phyloP scores from a whole-genome alignment of 2,329 filamentous ascomycete genomes.

The Aulographum hederae region DNA sequence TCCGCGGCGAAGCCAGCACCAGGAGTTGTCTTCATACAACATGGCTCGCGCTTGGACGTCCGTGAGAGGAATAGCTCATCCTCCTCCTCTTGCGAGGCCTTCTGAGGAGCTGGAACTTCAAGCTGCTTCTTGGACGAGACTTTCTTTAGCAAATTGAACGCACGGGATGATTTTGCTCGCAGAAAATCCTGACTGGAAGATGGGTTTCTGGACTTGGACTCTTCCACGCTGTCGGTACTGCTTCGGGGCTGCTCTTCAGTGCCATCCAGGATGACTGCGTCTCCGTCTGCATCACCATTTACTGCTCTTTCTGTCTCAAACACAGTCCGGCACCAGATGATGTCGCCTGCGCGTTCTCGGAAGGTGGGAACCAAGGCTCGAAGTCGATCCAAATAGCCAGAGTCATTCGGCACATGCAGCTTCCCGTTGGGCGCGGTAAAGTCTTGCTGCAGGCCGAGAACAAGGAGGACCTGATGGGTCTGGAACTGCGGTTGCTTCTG shows the following conservation, averaged over 20 bases:
- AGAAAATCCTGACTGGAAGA: background rate
- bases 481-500: constrained; percentile 1
- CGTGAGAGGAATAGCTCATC: constrained; percentile 26
- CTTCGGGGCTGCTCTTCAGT: constrained; percentile 15
- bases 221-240: constrained; percentile 15
- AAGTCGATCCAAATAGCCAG: constrained; percentile 49
- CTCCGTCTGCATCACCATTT: constrained; percentile 30
- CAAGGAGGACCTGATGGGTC: constrained; percentile 49
- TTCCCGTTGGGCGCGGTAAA: constrained; percentile 54
- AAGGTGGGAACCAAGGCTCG: constrained; percentile 52
- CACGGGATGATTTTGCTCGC: constrained; percentile 11
- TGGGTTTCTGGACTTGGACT: constrained; percentile 4
- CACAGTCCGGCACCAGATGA: constrained; percentile 73
- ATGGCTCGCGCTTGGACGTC: constrained; percentile 18
- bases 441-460: constrained; percentile 83
- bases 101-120: constrained; percentile 10
- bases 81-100: constrained; percentile 16
- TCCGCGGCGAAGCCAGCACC: constrained; percentile 31
- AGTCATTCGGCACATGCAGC: constrained; percentile 36
- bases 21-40: constrained; percentile 23
- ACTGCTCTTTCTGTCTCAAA: constrained; percentile 45
- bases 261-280: constrained; percentile 23
- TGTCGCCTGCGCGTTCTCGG: constrained; percentile 43
- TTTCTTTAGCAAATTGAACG: constrained; percentile 18
- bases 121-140: constrained; percentile 14